These are phyloP conservation scores for Lobulomyces angularis DNA, from an alignment of 192 early-diverging fungal genomes.

Conservation along the genomic window DNA sequence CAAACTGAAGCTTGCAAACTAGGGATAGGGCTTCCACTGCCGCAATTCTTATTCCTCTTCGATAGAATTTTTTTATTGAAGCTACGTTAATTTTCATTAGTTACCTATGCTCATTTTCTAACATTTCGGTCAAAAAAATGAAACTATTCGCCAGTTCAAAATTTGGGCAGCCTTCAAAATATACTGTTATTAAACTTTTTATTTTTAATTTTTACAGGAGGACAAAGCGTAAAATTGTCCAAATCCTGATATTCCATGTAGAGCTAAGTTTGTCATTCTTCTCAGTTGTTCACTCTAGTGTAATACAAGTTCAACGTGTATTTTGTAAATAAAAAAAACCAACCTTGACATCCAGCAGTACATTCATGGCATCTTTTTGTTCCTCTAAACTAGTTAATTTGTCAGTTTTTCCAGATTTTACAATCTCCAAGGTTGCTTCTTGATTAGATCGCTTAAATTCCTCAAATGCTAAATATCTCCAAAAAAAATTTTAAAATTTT, in stretches of 20 bases:
- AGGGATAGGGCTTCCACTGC: conserved; percentile 28
- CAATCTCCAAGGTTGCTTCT: conserved; percentile 46
- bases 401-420: conserved; percentile 47
- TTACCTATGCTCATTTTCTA: conserved; percentile 37
- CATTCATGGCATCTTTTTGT: conserved; percentile 30
- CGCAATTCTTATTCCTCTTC: conserved; percentile 30
- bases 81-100: not conserved
- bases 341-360: conserved; percentile 34
- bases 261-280: conserved; percentile 26
- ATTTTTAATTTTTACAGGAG: conserved; percentile 8
- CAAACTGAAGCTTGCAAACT: conserved; percentile 24
- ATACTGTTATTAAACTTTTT: not conserved
- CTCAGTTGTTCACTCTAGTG: conserved; percentile 35
- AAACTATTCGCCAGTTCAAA: conserved; percentile 14
- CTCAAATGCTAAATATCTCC: conserved; percentile 33
- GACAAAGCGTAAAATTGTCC: conserved; percentile 33
- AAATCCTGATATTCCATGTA: conserved; percentile 32
- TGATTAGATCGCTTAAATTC: conserved; percentile 27
- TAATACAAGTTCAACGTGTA: not conserved
- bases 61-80: not conserved
- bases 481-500: not conserved
- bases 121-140: conserved; percentile 29
- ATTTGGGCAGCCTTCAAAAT: conserved; percentile 17
- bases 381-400: conserved; percentile 29
- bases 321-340: not conserved